phyloP scores from a whole-genome alignment of 2,329 filamentous ascomycete genomes.

The Trichoderma lentiforme region DNA sequence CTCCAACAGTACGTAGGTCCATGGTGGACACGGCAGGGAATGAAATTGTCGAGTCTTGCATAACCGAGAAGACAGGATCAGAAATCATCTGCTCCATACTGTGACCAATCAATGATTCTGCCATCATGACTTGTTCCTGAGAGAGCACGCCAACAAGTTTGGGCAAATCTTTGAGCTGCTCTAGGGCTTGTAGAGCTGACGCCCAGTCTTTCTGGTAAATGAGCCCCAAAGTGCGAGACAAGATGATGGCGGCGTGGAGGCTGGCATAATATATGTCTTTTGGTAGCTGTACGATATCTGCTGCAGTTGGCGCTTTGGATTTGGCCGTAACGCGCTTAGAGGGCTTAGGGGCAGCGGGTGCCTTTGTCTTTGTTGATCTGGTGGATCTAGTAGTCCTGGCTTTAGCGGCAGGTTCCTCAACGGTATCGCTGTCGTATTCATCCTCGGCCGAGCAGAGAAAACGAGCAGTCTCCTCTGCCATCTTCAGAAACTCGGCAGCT shows the following conservation, averaged over 20 bases:
- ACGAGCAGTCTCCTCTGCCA: constrained; percentile 48
- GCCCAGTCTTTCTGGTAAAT: constrained; percentile 54
- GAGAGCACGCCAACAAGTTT: constrained; percentile 39
- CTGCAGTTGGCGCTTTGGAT: constrained; percentile 22
- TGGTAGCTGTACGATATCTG: constrained; percentile 24
- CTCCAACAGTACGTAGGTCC: constrained; percentile 24
- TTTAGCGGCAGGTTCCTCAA: constrained; percentile 16
- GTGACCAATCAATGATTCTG: constrained; percentile 64
- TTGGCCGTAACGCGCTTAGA: constrained; percentile 19
- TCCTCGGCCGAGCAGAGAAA: constrained; percentile 30
- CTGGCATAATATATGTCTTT: constrained; percentile 38
- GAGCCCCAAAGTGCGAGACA: constrained; percentile 42
- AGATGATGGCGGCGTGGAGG: constrained; percentile 34
- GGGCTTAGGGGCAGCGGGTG: neutral
- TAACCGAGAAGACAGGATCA: constrained; percentile 81
- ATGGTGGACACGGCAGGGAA: constrained; percentile 64
- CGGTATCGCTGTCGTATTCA: neutral
- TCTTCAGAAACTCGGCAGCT: constrained; percentile 43
- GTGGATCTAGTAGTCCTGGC: constrained; percentile 24
- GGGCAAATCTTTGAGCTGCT: constrained; percentile 45
- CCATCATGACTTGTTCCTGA: constrained; percentile 59
- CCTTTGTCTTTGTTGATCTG: constrained; percentile 23
- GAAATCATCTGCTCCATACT: constrained; percentile 69
- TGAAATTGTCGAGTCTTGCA: constrained; percentile 90
- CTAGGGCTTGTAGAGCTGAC: constrained; percentile 54